Evolutionary conservation across 2,329 filamentous ascomycete genomes (phyloP), one percentile per base, ranked within the genome.

Genomic region (Colletotrichum higginsianum): DNA sequence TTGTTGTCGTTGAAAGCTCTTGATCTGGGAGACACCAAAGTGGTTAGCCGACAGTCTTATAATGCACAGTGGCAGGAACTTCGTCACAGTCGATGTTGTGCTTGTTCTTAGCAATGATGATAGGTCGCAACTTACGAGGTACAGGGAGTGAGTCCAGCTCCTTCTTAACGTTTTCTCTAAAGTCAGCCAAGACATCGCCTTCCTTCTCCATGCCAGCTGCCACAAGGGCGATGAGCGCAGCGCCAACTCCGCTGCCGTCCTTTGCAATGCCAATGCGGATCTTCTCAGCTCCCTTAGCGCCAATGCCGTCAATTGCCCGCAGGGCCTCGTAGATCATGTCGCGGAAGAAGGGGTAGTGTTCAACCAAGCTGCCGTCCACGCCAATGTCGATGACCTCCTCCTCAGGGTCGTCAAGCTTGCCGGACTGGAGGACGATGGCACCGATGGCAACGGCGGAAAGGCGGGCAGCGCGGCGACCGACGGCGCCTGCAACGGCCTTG

Each of bases 241-340:
- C 96, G 64, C 96, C 96, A n/a, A 98, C 94, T 74, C 94, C 96
- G 74, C 93, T 96, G 58, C 96, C 96, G 80, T 99, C 96, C 87
- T 98, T 98, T 73, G 96, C 96, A 78, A 98, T 96, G 26, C 96
- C 96, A 78, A 99, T 98, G 68, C 94, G 89, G 75, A 99, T 93
- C 83, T 91, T 93, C 84, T 93, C 92, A 75, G 97, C 95, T 13
- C 95, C 95, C 68, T 88, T 85, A 56, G 86, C 84, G 5, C 96
- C 96, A 77, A 98, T 93, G 73, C 92, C 90, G 18, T 94, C 88
- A 64, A 98, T 90, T 67, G 90, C 90, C 61, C 91, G 85, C 71
- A 98, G 86, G 8, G 94, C 94, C 79, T 97, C 93, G 73, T 95
- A 90, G 74, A 98, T 93, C 85, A 96, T 93, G 67, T 93, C 92